Percentiles rank a stretch among this genome's conserved stretches.
phyloP scores from a whole-genome alignment of 177 flowering plant genomes.

The Telopea speciosissima region DNA sequence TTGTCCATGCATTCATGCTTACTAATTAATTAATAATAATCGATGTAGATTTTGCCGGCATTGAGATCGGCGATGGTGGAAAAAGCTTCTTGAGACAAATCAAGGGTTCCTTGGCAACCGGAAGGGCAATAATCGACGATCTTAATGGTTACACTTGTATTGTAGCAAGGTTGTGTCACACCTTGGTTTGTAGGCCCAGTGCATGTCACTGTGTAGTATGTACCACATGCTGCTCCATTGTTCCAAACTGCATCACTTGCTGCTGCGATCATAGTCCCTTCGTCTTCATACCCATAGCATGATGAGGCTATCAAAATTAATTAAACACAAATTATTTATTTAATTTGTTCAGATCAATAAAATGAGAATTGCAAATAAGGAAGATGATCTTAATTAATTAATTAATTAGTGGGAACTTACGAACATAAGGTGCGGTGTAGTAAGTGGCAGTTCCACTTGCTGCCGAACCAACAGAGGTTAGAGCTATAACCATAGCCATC shows the following conservation, averaged over 20 bases:
- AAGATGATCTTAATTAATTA: too few relatives aligned
- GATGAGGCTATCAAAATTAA: slow-evolving; percentile 12
- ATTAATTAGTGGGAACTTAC: too few relatives aligned
- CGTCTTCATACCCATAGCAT: slow-evolving; percentile 8
- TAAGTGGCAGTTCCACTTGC: background rate
- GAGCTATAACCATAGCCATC: background rate
- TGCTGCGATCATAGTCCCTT: slow-evolving; percentile 20
- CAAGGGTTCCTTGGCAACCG: background rate
- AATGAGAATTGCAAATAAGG: background rate
- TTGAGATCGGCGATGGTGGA: background rate
- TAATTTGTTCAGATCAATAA: background rate
- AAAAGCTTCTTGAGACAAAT: background rate
- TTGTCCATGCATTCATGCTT: background rate
- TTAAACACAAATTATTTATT: too few relatives aligned
- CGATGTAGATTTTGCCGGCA: background rate
- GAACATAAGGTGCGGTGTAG: slow-evolving; percentile 4
- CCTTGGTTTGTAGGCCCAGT: slow-evolving; percentile 6
- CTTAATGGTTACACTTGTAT: background rate
- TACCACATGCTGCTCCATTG: slow-evolving; percentile 14
- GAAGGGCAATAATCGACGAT: background rate
- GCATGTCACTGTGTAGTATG: slow-evolving; percentile 13
- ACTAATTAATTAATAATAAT: background rate
- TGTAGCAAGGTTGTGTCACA: background rate
- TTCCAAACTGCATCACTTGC: slow-evolving; percentile 16
- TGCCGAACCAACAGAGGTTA: background rate